Evolutionary conservation across 495 filamentous ascomycete genomes (phyloP), one percentile per base, ranked within the genome.

Genomic region (Hypoxylon subgilvum): DNA sequence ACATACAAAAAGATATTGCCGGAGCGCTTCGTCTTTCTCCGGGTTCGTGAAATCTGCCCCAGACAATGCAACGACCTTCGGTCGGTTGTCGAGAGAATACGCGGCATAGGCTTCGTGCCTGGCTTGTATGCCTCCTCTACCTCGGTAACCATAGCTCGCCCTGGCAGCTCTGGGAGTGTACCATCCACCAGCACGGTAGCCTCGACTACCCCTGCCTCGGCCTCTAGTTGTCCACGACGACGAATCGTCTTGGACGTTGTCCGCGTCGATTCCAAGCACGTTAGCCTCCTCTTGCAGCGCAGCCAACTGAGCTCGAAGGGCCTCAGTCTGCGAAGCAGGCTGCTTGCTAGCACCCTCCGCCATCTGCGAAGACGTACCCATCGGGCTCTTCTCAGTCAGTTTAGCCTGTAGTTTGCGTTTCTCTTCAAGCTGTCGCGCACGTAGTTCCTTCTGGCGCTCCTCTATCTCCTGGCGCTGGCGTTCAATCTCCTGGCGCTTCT

Each of bases 1-100:
- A 57, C 88, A 80, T 80, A 96, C 91, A 67, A 96, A 85, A 41
- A 97, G 80, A 69, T 92, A 89, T 65, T 94, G 87, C 44, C 92
- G 77, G 57, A 98, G 78, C 2, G 84, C 86, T 68, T 97, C 94
- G 56, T 97, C 92, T 70, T 84, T 87, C 52, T 86, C 85, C 1
- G 81, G 73, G 45, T 72, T 70, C 23, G 85, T 82, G 40, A 88
- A 81, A 50, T 89, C 84, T 14, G 88, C 79, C 6, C 88, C 90
- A 16, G 84, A 79, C 17, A 98, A 76, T 3, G 82, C 80, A 9
- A 98, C 81, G 47, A 80, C 85, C 73, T 86, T 91, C 1, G 94
- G 88, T 19, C 94, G 81, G 65, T 96, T 96, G 66, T 98, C 94
- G 19, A 98, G 76, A 27, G 88, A 90, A 61, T 90, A 86, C 7